These are phyloP conservation scores for Fistulinella prunicolor DNA, from an alignment of 768 basidiomycete genomes.

Conservation along the genomic window DNA sequence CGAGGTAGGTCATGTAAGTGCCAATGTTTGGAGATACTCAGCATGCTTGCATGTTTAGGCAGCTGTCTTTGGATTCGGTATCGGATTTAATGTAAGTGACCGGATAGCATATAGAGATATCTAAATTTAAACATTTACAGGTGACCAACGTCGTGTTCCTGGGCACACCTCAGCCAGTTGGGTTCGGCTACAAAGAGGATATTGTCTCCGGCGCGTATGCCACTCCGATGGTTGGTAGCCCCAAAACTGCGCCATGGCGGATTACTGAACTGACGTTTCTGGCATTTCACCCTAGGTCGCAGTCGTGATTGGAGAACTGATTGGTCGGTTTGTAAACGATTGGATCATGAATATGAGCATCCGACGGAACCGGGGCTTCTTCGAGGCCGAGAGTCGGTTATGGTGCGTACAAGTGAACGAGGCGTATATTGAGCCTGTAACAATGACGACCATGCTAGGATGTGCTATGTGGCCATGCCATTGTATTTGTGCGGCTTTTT, in stretches of 20 bases:
- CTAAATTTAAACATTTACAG: constrained; percentile 21
- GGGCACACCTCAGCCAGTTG: constrained; percentile 42
- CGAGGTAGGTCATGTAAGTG: constrained; percentile 27
- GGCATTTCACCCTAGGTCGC: constrained; percentile 35
- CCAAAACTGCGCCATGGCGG: background rate
- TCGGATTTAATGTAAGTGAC: constrained; percentile 42
- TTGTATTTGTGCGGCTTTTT: constrained; percentile 43
- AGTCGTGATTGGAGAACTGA: constrained; percentile 48
- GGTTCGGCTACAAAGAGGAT: constrained; percentile 45
- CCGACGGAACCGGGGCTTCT: constrained; percentile 47
- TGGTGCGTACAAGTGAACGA: constrained; percentile 28
- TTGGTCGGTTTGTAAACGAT: constrained; percentile 52
- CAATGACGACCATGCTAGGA: constrained; percentile 16
- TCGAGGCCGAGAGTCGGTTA: constrained; percentile 48
- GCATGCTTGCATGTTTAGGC: constrained; percentile 23
- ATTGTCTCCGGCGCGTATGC: constrained; percentile 42
- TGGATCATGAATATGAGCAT: constrained; percentile 43
- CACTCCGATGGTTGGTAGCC: constrained; percentile 40
- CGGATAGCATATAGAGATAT: background rate
- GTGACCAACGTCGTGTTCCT: constrained; percentile 57
- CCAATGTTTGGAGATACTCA: background rate
- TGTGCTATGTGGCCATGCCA: constrained; percentile 39
- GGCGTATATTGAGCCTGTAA: rapidly evolving
- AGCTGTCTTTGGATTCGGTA: constrained; percentile 46
- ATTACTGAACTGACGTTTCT: background rate